phyloP scores from a whole-genome alignment of 371 early-diverging fungal species.

The Syncephalastrum contaminatum region DNA sequence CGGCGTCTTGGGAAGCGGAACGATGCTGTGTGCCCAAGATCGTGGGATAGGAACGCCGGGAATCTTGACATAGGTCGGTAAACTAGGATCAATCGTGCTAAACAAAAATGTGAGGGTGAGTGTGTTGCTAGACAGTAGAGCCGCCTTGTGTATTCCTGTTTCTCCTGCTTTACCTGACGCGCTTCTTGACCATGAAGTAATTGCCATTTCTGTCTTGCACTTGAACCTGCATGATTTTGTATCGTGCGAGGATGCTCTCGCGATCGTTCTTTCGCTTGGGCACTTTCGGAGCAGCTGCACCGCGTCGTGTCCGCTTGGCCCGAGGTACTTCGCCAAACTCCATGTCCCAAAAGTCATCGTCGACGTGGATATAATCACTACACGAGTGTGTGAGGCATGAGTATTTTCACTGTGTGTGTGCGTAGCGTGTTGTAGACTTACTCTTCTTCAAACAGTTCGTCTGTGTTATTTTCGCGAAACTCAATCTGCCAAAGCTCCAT shows the following conservation, averaged over 20 bases:
- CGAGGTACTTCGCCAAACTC: conserved; percentile 59
- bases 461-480: conserved; percentile 61
- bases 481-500: conserved; percentile 77
- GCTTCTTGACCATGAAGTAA: conserved; percentile 78
- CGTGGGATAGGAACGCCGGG: conserved; percentile 80
- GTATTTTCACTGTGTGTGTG: neutral
- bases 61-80: conserved; percentile 87
- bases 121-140: no score
- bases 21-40: conserved; percentile 83
- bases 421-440: conserved; percentile 38
- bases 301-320: conserved; percentile 27
- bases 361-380: conserved; percentile 78
- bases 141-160: no score
- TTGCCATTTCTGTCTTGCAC: conserved; percentile 82
- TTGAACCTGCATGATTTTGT: conserved; percentile 83
- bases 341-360: conserved; percentile 83
- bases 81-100: conserved; percentile 73
- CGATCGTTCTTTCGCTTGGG: conserved; percentile 43
- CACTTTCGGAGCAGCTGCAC: conserved; percentile 24
- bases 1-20: conserved; percentile 20
- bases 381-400: neutral
- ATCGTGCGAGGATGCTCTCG: conserved; percentile 70
- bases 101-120: neutral
- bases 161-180: conserved; percentile 47
- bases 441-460: conserved; percentile 83